These are phyloP conservation scores for Populus tomentosa DNA, from an alignment of 441 rosid genomes.

Conservation along the genomic window DNA sequence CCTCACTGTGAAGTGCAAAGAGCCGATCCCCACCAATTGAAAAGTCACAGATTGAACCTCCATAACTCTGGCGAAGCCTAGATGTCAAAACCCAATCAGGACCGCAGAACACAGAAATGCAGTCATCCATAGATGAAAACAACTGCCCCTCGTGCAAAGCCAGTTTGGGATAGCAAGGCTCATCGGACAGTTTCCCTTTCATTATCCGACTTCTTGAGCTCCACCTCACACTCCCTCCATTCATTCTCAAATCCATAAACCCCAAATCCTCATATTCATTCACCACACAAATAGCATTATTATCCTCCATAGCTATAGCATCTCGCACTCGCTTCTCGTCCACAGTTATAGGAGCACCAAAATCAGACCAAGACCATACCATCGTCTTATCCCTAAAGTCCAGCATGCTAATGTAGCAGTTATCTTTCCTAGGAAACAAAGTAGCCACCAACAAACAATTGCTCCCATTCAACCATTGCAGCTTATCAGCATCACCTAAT, in stretches of 20 bases:
- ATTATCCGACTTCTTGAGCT: slow-evolving; percentile 79
- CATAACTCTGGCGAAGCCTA: slow-evolving; percentile 56
- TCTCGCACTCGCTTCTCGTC: slow-evolving; percentile 92
- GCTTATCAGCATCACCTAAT: slow-evolving; percentile 87
- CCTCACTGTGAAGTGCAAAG: slow-evolving; percentile 83
- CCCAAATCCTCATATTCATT: slow-evolving; percentile 93
- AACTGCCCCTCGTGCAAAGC: slow-evolving; percentile 75
- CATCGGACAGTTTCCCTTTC: slow-evolving; percentile 84
- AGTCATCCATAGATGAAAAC: slow-evolving; percentile 88
- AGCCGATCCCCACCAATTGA: slow-evolving; percentile 82
- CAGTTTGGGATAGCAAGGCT: slow-evolving; percentile 84
- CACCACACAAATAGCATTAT: slow-evolving; percentile 73
- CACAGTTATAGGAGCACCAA: slow-evolving; percentile 43
- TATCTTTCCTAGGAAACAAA: slow-evolving; percentile 88
- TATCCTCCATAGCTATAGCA: slow-evolving; percentile 87
- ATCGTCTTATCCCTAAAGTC: slow-evolving; percentile 79
- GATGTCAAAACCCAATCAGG: slow-evolving; percentile 84
- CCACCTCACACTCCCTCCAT: slow-evolving; percentile 77
- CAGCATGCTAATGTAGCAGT: slow-evolving; percentile 84
- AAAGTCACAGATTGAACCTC: slow-evolving; percentile 85
- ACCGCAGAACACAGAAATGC: slow-evolving; percentile 78
- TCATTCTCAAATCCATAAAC: slow-evolving; percentile 75
- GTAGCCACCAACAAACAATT: slow-evolving; percentile 86
- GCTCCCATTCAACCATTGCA: slow-evolving; percentile 71
- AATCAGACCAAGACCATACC: slow-evolving; percentile 98